These are phyloP conservation scores for Claviceps cyperi DNA, from an alignment of 2,329 filamentous ascomycete genomes.

Conservation along the genomic window DNA sequence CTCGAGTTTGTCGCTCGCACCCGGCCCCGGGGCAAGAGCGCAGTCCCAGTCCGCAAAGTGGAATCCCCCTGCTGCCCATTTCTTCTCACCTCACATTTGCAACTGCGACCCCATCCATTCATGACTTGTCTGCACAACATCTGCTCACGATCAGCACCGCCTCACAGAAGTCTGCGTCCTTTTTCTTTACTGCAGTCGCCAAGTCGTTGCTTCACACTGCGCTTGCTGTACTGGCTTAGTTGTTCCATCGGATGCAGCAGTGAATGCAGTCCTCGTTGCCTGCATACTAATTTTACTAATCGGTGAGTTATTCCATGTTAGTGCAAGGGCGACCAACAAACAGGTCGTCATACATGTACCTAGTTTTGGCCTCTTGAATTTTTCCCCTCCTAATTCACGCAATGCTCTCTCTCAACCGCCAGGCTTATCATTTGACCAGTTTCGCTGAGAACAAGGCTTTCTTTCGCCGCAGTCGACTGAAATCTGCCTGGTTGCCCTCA, in stretches of 20 bases:
- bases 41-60: conserved; percentile 5
- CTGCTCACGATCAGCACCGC: conserved; percentile 10
- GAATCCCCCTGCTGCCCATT: conserved; percentile 12
- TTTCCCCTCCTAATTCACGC: not conserved
- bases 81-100: conserved; percentile 9
- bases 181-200: conserved; percentile 2
- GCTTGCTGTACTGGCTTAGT: not conserved
- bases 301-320: conserved; percentile 7
- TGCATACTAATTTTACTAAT: not conserved
- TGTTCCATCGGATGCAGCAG: conserved; percentile 2
- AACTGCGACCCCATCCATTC: conserved; percentile 13
- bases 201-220: not conserved
- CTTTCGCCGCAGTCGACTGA: not conserved
- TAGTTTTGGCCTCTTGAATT: not conserved
- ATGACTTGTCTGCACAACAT: conserved; percentile 12
- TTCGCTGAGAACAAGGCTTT: not conserved
- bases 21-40: conserved; percentile 4
- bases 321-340: conserved; percentile 3
- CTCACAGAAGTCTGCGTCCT: conserved; percentile 6
- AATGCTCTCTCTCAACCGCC: not conserved
- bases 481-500: not conserved
- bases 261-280: not conserved
- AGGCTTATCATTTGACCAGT: not conserved
- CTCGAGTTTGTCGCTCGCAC: conserved; percentile 1
- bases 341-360: conserved; percentile 1